phyloP scores from a whole-genome alignment of 805 yeast species.

The Lachancea kluyveri region DNA sequence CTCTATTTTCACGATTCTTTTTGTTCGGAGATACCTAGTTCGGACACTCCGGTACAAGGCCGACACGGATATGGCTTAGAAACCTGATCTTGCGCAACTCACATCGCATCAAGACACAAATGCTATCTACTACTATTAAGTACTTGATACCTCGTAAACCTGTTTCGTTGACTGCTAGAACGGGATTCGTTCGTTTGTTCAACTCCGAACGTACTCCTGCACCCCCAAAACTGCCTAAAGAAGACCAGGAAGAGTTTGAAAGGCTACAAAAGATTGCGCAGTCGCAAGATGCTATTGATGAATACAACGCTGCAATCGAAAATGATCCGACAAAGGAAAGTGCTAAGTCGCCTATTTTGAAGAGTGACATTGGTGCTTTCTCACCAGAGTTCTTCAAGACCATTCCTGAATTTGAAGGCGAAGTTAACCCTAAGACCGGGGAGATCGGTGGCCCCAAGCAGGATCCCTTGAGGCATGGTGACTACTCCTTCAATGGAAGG shows the following conservation, averaged over 20 bases:
- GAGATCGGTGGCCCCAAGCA: slow-evolving; percentile 97
- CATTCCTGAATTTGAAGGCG: slow-evolving; percentile 94
- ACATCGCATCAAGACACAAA: not conserved
- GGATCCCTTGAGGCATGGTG: slow-evolving; percentile 87
- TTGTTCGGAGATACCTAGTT: too few relatives aligned
- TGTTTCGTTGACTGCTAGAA: not conserved
- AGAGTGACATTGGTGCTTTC: slow-evolving; percentile 54
- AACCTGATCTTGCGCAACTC: not conserved
- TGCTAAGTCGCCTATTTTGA: slow-evolving; percentile 32
- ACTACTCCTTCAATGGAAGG: slow-evolving; percentile 92
- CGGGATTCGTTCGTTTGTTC: slow-evolving; percentile 1
- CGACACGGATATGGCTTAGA: not conserved
- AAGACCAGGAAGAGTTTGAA: slow-evolving; percentile 73
- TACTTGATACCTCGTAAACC: too few relatives aligned
- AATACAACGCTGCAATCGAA: slow-evolving; percentile 47
- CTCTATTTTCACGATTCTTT: too few relatives aligned
- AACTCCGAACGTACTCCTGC: slow-evolving; percentile 19
- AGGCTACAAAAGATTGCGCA: slow-evolving; percentile 72
- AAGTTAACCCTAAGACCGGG: slow-evolving; percentile 87
- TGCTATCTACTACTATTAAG: too few relatives aligned
- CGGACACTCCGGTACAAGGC: not conserved
- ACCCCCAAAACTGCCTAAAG: slow-evolving; percentile 30
- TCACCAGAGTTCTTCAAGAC: slow-evolving; percentile 69
- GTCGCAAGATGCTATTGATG: slow-evolving; percentile 72
- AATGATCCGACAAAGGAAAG: slow-evolving; percentile 28